Base-by-base conservation (phyloP, 768 basidiomycete species). In the Tulasnella sp. region DNA sequence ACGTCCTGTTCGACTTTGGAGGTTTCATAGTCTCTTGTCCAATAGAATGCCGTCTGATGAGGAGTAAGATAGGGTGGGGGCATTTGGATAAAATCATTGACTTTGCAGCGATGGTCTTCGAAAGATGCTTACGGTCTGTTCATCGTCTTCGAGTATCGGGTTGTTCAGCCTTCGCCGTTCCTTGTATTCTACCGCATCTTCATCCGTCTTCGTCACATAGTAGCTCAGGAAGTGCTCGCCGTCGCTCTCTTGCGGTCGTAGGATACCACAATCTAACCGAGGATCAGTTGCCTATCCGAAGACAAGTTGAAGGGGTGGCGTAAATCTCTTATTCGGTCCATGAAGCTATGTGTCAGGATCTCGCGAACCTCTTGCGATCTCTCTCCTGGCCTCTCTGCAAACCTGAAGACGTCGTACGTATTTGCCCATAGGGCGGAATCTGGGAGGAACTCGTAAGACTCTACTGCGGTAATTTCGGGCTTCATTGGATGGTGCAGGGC, bases 341-440 rank as follows among this genome's bases (percentile, higher is more conserved):
- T 3, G 22, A 52, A 49, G 34, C 30, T 4, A 7, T 7, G 34
- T 15, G 42, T 41, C 27, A 71, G n/a, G n/a, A n/a, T n/a, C n/a
- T n/a, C n/a, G n/a, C 80, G 56, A 54, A 87, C 87, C 63, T 90
- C 87, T 5, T 78, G 65, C 12, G 78, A 65, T 46, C 83, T 75
- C 59, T 92, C 89, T n/a, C 89, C 89, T 15, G 89, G 89, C 19
- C 88, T 75, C 68, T 92, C 89, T 10, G 82, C 82, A 68, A 92
- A 92, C 60, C 83, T 74, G 75, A 92, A 90, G 54, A 92, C 69
- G 68, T 92, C 89, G 67, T 91, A 90, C 62, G 85, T 84, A 67
- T 90, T 93, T 43, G 87, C 81, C 89, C 90, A 94, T 38, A 92
- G 82, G 61, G 86, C 83, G 2, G 79, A 77, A 66, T 94, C 90